phyloP scores from a whole-genome alignment of 169 alveolate genomes.

The Plasmodium sp. region DNA sequence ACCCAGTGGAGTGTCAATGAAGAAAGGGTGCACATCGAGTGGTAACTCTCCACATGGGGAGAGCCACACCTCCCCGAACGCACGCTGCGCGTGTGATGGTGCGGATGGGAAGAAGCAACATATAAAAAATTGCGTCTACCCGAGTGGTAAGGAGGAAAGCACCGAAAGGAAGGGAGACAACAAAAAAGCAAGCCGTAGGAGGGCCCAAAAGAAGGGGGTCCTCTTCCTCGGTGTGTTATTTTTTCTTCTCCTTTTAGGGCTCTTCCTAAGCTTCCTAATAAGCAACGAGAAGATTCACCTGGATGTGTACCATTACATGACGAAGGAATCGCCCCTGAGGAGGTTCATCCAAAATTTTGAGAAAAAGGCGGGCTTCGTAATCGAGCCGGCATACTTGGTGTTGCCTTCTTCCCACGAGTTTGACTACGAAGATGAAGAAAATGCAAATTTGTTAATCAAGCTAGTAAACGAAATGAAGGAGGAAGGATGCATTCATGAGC shows the following conservation, averaged over 20 bases:
- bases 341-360: slow-evolving; percentile 21
- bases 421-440: slow-evolving; percentile 43
- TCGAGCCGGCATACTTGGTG: slow-evolving; percentile 49
- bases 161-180: neutral
- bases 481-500: slow-evolving; percentile 38
- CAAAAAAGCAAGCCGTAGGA: neutral
- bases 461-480: slow-evolving; percentile 27
- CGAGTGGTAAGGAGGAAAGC: neutral
- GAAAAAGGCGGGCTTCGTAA: slow-evolving; percentile 39
- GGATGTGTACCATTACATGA: slow-evolving; percentile 15
- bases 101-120: neutral
- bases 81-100: neutral
- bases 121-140: neutral
- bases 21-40: neutral
- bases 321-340: neutral
- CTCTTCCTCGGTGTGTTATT: neutral
- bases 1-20: neutral
- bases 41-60: neutral
- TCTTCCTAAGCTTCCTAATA: slow-evolving; percentile 14
- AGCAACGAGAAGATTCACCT: neutral
- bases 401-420: slow-evolving; percentile 25
- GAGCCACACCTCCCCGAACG: neutral
- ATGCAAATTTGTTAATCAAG: slow-evolving; percentile 7
- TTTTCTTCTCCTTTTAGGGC: neutral
- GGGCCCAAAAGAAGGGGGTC: neutral